Evolutionary conservation across 129 eudicot species (phyloP), one percentile per base, ranked within the genome.

Genomic region (Flaveria ramosissima): DNA sequence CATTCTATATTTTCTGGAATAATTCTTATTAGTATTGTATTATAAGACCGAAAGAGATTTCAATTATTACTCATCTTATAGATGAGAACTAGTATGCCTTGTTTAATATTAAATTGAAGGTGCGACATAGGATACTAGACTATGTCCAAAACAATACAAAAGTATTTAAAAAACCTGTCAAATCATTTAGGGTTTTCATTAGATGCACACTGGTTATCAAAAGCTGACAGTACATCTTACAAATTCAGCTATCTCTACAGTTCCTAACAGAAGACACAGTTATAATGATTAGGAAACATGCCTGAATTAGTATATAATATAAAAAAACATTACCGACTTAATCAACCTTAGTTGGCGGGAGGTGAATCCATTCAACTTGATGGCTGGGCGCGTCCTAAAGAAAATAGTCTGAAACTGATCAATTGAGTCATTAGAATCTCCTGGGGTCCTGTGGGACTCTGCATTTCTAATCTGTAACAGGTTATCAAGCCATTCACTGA

Each of bases 271-370:
- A 26, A 43, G 52, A 45, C 17, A 75, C 41, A 70, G 56, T 64
- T 15, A 51, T 1, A 72, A 62, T 8, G 51, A 32, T 63, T 64
- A 41, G 46, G 23, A 59, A 70, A 48, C 64, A 20, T 48, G 41
- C 1, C 66, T 68, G 19, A 47, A 62, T 41, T 62, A 26, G 41
- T 53, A 39, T 52, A 66, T 48, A 51, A 51, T 77, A 59, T 7
- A 11, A 11, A 77, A 84, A 80, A 81, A 57, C 73, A 89, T 91
- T 89, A 95, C 99, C 97, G 87, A 79, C 83, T 95, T 84, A 80
- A 95, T 89, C 89, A 91, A 85, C 84, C 87, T 89, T 73, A 83
- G 90, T 74, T 94, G 99, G 82, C 81, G 99, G 70, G 97, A 84
- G 50, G 92, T 89, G 75, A 86, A 87, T 19, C 90, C 96, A 70